Percentiles rank a stretch among this genome's conserved stretches.
Conservation (phyloP, 2,329 filamentous ascomycete genomes). For the Verticillium zaregamsianum region DNA sequence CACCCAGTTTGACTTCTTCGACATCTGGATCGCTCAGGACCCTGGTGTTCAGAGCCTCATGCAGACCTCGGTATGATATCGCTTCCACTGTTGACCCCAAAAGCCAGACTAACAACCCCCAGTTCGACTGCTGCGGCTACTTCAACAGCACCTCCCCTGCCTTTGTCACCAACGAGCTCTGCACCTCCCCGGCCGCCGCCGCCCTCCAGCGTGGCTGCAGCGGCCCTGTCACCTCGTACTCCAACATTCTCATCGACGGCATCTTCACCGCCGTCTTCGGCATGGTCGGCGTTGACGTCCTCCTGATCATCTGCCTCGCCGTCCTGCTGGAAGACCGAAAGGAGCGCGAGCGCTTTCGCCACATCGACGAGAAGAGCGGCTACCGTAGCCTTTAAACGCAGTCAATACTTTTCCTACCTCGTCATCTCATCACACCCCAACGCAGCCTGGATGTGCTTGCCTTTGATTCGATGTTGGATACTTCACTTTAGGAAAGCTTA, state of each 20-base stretch:
- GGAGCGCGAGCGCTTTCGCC: conserved; percentile 72
- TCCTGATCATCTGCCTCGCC: conserved; percentile 66
- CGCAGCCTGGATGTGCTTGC: not conserved
- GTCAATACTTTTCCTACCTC: not conserved
- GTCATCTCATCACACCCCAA: not conserved
- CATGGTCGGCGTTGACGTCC: conserved; percentile 66
- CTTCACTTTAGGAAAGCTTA: not conserved
- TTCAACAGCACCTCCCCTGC: conserved; percentile 66
- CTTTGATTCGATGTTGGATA: not conserved
- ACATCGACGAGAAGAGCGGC: conserved; percentile 77
- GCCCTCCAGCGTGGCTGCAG: conserved; percentile 68
- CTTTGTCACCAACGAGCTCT: conserved; percentile 65
- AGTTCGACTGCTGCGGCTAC: conserved; percentile 82
- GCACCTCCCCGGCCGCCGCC: conserved; percentile 66
- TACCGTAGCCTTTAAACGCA: conserved; percentile 42
- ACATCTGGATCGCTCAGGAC: conserved; percentile 57
- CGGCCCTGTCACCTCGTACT: conserved; percentile 60
- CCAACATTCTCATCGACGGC: conserved; percentile 67
- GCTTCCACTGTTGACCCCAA: not conserved
- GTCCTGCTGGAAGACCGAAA: conserved; percentile 78
- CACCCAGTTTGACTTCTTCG: conserved; percentile 57
- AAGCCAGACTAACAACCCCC: conserved; percentile 17
- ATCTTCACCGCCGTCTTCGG: conserved; percentile 80
- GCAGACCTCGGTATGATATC: conserved; percentile 57
- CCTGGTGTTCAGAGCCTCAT: conserved; percentile 60